Percentiles rank a stretch among this genome's conserved stretches.
phyloP scores from a whole-genome alignment of 2,329 filamentous ascomycete species.

The Fonsecaea monophora region DNA sequence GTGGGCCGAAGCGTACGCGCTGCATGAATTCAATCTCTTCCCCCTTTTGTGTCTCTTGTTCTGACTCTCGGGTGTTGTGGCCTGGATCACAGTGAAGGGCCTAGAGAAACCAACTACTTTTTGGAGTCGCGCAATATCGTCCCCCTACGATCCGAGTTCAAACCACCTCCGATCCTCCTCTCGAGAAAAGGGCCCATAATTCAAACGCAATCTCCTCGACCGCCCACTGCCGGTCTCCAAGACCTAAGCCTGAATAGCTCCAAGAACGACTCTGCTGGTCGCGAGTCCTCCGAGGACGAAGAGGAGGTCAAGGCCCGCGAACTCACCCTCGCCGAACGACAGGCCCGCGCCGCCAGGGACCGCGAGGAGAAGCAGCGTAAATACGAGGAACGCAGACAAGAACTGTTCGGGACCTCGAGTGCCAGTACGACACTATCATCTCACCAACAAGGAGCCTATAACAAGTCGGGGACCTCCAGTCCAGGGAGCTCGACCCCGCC shows the following conservation, averaged over 20 bases:
- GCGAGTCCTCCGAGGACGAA: constrained; percentile 65
- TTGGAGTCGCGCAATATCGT: constrained; percentile 67
- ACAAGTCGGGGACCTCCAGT: constrained; percentile 63
- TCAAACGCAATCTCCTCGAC: constrained; percentile 31
- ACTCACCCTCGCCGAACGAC: constrained; percentile 76
- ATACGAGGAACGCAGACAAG: constrained; percentile 86
- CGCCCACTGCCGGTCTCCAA: constrained; percentile 30
- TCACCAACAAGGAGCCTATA: constrained; percentile 26
- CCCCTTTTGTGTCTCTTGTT: neutral
- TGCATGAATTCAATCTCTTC: neutral
- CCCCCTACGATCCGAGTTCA: constrained; percentile 74
- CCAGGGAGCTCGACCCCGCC: constrained; percentile 70
- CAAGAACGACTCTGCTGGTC: constrained; percentile 48
- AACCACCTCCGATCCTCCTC: constrained; percentile 81
- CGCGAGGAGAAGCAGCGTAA: constrained; percentile 84
- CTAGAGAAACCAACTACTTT: constrained; percentile 73
- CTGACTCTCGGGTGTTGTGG: neutral
- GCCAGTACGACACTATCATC: constrained; percentile 36
- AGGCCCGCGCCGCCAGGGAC: constrained; percentile 77
- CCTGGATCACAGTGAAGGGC: constrained; percentile 66
- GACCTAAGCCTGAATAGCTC: constrained; percentile 52
- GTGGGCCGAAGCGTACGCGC: constrained; percentile 82
- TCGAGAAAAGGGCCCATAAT: constrained; percentile 68
- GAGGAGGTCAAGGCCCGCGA: constrained; percentile 66
- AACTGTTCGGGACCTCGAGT: constrained; percentile 74